phyloP scores from a whole-genome alignment of 1,284 basidiomycete genomes.

The Trametes polyzona region DNA sequence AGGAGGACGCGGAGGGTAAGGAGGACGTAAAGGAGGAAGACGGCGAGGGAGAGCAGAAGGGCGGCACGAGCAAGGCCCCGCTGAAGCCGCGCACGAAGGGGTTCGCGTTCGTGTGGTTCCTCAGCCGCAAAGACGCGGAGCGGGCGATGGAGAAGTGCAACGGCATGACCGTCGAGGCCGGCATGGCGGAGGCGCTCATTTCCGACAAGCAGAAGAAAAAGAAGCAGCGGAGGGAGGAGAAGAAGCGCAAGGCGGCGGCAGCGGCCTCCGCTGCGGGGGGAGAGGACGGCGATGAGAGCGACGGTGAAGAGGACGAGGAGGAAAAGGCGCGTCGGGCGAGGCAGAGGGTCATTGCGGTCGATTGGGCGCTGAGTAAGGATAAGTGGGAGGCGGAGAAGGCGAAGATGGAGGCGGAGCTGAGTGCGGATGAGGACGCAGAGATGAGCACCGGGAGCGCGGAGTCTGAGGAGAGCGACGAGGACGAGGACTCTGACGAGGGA shows the following conservation, averaged over 20 bases:
- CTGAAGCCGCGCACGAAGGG: slow-evolving; percentile 70
- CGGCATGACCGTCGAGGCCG: slow-evolving; percentile 71
- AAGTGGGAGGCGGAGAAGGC: slow-evolving; percentile 86
- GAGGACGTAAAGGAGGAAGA: slow-evolving; percentile 28
- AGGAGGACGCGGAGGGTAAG: slow-evolving; percentile 37
- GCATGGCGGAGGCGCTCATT: slow-evolving; percentile 67
- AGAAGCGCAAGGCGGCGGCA: slow-evolving; percentile 48
- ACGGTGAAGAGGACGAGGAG: slow-evolving; percentile 43
- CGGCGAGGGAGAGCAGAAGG: slow-evolving; percentile 20
- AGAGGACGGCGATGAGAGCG: slow-evolving; percentile 46
- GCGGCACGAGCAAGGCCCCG: slow-evolving; percentile 21
- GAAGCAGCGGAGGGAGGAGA: slow-evolving; percentile 64
- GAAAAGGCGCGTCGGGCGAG: slow-evolving; percentile 42
- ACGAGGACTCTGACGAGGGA: slow-evolving; percentile 33
- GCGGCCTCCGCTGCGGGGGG: slow-evolving; percentile 41
- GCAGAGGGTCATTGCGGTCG: slow-evolving; percentile 86
- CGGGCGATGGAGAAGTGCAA: slow-evolving; percentile 85
- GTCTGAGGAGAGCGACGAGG: slow-evolving; percentile 32
- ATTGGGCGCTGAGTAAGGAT: slow-evolving; percentile 96
- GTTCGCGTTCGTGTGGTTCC: slow-evolving; percentile 97
- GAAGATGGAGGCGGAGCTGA: slow-evolving; percentile 48
- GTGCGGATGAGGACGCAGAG: slow-evolving; percentile 37
- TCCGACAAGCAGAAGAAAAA: slow-evolving; percentile 80
- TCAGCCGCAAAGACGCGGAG: slow-evolving; percentile 86
- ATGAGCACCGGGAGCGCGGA: slow-evolving; percentile 39